phyloP scores from a whole-genome alignment of 371 early-diverging fungal genomes.

The Circinella umbellata region DNA sequence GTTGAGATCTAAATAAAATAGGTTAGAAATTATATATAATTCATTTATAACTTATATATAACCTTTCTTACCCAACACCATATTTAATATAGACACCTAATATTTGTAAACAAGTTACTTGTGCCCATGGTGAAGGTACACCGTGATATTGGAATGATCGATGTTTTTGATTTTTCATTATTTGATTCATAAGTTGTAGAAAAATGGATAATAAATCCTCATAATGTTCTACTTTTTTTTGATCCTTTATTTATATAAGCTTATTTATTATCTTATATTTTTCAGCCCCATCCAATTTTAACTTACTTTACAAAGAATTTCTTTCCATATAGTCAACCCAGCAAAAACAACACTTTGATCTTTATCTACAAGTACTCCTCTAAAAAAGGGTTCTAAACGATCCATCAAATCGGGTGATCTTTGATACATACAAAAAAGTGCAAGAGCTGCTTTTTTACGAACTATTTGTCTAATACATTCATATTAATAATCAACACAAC shows the following conservation, averaged over 20 bases:
- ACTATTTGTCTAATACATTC: slow-evolving; percentile 44
- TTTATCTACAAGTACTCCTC: slow-evolving; percentile 44
- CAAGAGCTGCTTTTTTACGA: slow-evolving; percentile 47
- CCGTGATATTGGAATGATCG: slow-evolving; percentile 54
- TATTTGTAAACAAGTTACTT: slow-evolving; percentile 44
- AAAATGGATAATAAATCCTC: slow-evolving; percentile 42
- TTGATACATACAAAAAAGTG: slow-evolving; percentile 39
- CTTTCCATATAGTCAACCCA: slow-evolving; percentile 42
- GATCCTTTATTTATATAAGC: too few relatives aligned
- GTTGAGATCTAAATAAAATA: slow-evolving; percentile 30
- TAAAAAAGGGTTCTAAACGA: slow-evolving; percentile 37
- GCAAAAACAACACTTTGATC: slow-evolving; percentile 55
- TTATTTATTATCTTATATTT: too few relatives aligned
- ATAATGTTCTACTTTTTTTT: slow-evolving; percentile 33
- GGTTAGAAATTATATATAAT: not conserved
- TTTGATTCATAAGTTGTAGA: slow-evolving; percentile 39
- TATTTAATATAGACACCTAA: slow-evolving; percentile 27
- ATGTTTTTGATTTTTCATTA: slow-evolving; percentile 42
- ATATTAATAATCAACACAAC: not conserved
- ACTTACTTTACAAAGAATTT: slow-evolving; percentile 16
- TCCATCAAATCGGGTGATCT: slow-evolving; percentile 25
- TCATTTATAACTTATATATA: not conserved
- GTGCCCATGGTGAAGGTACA: slow-evolving; percentile 61
- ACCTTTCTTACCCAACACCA: slow-evolving; percentile 38
- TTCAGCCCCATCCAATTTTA: not conserved